Conservation (phyloP, 2,329 filamentous ascomycete species). For the Fusarium luffae region DNA sequence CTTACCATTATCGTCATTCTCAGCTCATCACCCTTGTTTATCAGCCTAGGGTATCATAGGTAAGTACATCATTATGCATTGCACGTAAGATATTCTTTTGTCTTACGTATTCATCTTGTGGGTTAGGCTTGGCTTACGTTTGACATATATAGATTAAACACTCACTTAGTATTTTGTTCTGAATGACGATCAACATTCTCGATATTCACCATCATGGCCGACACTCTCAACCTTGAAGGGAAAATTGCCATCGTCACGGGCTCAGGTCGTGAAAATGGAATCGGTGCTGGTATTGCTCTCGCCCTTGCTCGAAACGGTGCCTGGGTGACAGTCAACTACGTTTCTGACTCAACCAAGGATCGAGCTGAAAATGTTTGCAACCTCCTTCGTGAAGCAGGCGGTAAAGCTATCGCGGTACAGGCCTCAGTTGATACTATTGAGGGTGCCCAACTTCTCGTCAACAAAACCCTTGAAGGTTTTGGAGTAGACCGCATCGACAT, state of each 20-base stretch:
- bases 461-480: conserved; percentile 51
- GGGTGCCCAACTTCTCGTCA: conserved; percentile 49
- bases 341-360: conserved; percentile 48
- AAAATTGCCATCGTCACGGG: conserved; percentile 60
- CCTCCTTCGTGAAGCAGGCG: conserved; percentile 46
- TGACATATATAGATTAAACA: no score
- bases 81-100: no score
- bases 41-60: no score
- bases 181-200: not conserved
- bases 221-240: conserved; percentile 53
- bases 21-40: no score
- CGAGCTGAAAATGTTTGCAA: conserved; percentile 49
- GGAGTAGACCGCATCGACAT: conserved; percentile 54
- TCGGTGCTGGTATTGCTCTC: conserved; percentile 56
- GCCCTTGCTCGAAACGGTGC: conserved; percentile 56
- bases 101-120: no score
- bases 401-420: conserved; percentile 48
- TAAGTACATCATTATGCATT: no score
- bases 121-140: not conserved
- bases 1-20: no score
- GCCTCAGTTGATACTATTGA: conserved; percentile 48
- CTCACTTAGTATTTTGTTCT: no score
- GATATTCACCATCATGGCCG: conserved; percentile 13
- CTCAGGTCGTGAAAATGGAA: conserved; percentile 54
- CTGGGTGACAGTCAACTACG: conserved; percentile 54